A percentile compares a stretch with the other conserved stretches of the same genome.
Conservation (phyloP, 2,329 filamentous ascomycete species). For the Hypoxylon sp. region DNA sequence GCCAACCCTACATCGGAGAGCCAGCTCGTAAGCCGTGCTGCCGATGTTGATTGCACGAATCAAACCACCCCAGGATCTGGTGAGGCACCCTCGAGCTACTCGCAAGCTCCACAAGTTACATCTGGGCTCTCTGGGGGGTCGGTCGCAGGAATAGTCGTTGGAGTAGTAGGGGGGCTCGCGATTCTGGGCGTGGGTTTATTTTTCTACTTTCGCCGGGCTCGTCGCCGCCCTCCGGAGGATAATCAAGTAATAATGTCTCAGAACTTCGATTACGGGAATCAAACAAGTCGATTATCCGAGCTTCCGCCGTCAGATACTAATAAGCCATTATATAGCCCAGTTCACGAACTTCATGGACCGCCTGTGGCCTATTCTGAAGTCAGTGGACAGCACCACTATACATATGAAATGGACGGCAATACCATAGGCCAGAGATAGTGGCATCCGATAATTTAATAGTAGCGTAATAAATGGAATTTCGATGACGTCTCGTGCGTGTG, state of each 20-base stretch:
- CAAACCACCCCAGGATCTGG: neutral
- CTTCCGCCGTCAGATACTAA: neutral
- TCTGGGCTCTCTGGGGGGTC: slow-evolving; percentile 12
- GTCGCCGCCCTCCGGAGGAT: neutral
- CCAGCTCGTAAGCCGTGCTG: slow-evolving; percentile 4
- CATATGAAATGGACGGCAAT: slow-evolving; percentile 18
- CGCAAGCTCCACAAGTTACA: neutral
- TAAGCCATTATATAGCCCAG: neutral
- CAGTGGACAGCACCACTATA: slow-evolving; percentile 14
- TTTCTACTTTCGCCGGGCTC: slow-evolving; percentile 17
- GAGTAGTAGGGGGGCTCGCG: slow-evolving; percentile 11
- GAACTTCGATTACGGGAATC: neutral
- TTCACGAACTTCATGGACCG: slow-evolving; percentile 9
- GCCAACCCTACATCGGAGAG: slow-evolving; percentile 49
- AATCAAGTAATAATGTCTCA: neutral
- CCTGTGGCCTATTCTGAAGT: slow-evolving; percentile 3
- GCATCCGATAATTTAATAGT: neutral
- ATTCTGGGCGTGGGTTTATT: slow-evolving; percentile 1
- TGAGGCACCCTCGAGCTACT: neutral
- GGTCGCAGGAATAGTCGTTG: slow-evolving; percentile 21
- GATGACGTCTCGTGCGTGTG: neutral
- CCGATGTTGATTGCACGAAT: slow-evolving; percentile 10
- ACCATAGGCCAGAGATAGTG: neutral
- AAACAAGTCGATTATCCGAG: neutral
- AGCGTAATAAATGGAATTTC: neutral